These are phyloP conservation scores for Termitomyces sp. DNA, from an alignment of 768 basidiomycete species.

Conservation along the genomic window DNA sequence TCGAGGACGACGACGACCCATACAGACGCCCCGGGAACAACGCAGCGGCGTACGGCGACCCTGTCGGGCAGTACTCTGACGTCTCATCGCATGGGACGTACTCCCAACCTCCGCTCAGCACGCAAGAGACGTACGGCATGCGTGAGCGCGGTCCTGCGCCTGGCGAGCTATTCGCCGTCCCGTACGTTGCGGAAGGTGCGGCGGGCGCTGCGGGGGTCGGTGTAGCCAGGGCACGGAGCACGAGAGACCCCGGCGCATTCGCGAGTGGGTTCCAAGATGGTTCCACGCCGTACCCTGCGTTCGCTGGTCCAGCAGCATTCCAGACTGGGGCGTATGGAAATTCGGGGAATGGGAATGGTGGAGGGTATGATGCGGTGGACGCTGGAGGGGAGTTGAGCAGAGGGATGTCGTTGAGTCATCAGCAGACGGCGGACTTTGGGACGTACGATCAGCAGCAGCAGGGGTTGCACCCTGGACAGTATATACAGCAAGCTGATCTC, in stretches of 20 bases:
- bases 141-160: constrained; percentile 19
- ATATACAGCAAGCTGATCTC: background rate
- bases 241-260: constrained; percentile 23
- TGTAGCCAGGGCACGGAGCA: constrained; percentile 37
- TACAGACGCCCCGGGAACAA: background rate
- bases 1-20: constrained; percentile 46
- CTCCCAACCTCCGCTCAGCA: constrained; percentile 41
- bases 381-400: constrained; percentile 6
- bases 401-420: constrained; percentile 17
- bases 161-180: constrained; percentile 32
- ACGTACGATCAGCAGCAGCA: background rate
- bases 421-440: background rate
- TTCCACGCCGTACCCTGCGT: constrained; percentile 34
- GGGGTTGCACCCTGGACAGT: background rate
- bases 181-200: constrained; percentile 12
- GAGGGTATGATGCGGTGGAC: background rate
- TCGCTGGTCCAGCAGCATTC: constrained; percentile 25
- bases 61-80: constrained; percentile 16
- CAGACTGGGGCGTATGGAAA: constrained; percentile 1
- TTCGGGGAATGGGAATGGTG: constrained; percentile 18
- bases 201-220: constrained; percentile 41
- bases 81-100: constrained; percentile 46
- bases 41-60: background rate
- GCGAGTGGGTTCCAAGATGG: constrained; percentile 34
- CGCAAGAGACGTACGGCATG: constrained; percentile 47